A percentile compares a stretch with the other conserved stretches of the same genome.
Conservation (phyloP, 306 rosid species). For the Vigna trinervia region DNA sequence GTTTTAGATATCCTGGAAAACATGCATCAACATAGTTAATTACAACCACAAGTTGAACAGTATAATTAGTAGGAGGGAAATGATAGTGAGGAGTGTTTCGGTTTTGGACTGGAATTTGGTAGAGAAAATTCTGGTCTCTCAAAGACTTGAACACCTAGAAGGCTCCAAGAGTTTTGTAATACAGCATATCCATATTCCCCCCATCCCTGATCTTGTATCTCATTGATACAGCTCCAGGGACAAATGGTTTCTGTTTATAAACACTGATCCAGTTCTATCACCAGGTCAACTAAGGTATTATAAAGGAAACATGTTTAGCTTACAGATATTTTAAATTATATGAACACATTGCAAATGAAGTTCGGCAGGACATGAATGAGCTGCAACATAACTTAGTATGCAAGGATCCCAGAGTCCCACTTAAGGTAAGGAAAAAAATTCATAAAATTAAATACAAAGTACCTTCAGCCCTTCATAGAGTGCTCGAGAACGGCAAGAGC, state of each 20-base stretch:
- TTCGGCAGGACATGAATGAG: not conserved
- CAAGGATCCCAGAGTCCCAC: not conserved
- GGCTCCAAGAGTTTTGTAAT: not conserved
- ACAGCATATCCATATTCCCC: not conserved
- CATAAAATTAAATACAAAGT: constrained; percentile 28
- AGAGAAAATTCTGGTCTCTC: not conserved
- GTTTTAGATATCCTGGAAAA: not conserved
- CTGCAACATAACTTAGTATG: constrained; percentile 22
- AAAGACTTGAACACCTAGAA: not conserved
- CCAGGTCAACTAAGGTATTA: constrained; percentile 6
- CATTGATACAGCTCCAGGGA: constrained; percentile 1
- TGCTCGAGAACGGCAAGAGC: constrained; percentile 97
- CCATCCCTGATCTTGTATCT: not conserved
- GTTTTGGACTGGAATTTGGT: not conserved
- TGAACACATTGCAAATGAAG: not conserved
- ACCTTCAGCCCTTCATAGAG: constrained; percentile 99
- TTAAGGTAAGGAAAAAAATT: constrained; percentile 30
- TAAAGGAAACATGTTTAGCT: not conserved
- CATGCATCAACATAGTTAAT: constrained; percentile 4
- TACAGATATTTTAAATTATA: not conserved
- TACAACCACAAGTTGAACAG: not conserved
- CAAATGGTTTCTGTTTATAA: not conserved
- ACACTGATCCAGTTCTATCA: not conserved
- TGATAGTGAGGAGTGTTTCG: not conserved
- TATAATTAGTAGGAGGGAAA: not conserved